Base-by-base conservation (phyloP, 164 flowering plant species). In the Vitis rupestris region DNA sequence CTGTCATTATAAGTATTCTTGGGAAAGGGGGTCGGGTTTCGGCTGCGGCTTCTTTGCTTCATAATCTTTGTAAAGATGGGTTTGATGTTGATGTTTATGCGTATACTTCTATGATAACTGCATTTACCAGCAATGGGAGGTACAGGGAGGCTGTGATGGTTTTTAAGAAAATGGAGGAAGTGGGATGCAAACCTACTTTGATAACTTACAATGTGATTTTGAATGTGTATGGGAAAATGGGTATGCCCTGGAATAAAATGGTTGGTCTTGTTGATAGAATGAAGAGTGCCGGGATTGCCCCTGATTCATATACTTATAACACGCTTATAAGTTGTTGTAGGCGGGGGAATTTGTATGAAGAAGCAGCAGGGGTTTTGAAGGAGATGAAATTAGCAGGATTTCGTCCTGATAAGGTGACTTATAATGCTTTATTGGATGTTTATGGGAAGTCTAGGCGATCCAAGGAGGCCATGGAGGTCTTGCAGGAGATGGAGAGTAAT, bases 201-300 rank as follows among this genome's bases (percentile, higher is more conserved):
- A 82, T 95, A 48, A 95, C 98, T 48, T 94, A 94, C 64, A 94
- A 90, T 79, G 91, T 89, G 58, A 77, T 92, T 67, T 76, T 94
- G 78, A 86, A 94, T 81, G 94, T 90, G 50, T 91, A 87, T 79
- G 97, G 99, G 50, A 94, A 92, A 74, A 90, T 94, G 98, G 98
- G 98, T 6, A 86, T 82, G 86, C 91, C 94, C 17, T 93, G 99
- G 99, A 77, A 69, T 74, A 82, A 74, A 73, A 85, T 90, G 71
- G 15, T 76, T 54, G 83, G 70, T 58, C 68, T 91, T 60, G 84
- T 90, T 17, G 88, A 90, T 9, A 74, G 74, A n/a, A 95, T 95
- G 96, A 91, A 82, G 86, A 75, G 68, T 56, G 77, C 76, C 15
- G 92, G 95, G 52, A 60, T 91, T 71, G 63, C 69, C 3, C 97